These are phyloP conservation scores for Penicillium sp. DNA, from an alignment of 2,329 filamentous ascomycete species.

Conservation along the genomic window DNA sequence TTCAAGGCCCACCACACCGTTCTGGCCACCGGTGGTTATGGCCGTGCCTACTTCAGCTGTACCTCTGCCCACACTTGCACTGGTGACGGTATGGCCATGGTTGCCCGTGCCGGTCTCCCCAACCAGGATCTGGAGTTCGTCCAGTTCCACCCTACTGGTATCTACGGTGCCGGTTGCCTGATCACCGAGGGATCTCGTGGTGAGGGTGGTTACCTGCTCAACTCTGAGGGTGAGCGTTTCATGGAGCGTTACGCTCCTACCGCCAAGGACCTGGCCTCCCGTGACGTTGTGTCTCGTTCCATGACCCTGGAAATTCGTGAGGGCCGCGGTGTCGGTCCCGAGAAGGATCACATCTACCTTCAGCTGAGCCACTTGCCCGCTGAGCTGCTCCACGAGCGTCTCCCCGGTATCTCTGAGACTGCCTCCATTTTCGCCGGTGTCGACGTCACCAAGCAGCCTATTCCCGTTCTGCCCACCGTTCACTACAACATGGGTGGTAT, in stretches of 20 bases:
- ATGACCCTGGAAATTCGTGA: slow-evolving; percentile 99
- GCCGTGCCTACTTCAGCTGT: slow-evolving; percentile 96
- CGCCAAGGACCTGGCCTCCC: slow-evolving; percentile 93
- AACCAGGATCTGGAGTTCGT: slow-evolving; percentile 99
- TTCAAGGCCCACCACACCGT: slow-evolving; percentile 97
- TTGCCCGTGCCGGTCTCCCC: slow-evolving; percentile 91
- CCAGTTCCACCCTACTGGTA: slow-evolving; percentile 98
- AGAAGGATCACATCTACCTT: slow-evolving; percentile 98
- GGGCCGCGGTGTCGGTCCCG: slow-evolving; percentile 90
- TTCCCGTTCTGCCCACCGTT: slow-evolving; percentile 91
- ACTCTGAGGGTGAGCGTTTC: slow-evolving; percentile 97
- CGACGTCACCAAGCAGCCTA: slow-evolving; percentile 94
- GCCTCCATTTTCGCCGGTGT: slow-evolving; percentile 96
- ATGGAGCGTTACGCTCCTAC: slow-evolving; percentile 99
- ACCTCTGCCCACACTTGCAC: slow-evolving; percentile 98
- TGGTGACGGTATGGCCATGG: slow-evolving; percentile 99
- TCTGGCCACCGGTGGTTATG: slow-evolving; percentile 93
- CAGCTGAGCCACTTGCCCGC: slow-evolving; percentile 92
- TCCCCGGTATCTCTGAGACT: slow-evolving; percentile 97
- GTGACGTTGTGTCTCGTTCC: slow-evolving; percentile 92
- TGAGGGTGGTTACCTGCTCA: slow-evolving; percentile 95
- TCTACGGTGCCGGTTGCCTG: slow-evolving; percentile 95
- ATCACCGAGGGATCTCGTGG: slow-evolving; percentile 97
- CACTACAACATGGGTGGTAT: slow-evolving; percentile 99
- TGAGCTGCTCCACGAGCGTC: slow-evolving; percentile 89